Evolutionary conservation across 768 basidiomycete genomes (phyloP), one percentile per base, ranked within the genome.

Genomic region (Chiua virens): DNA sequence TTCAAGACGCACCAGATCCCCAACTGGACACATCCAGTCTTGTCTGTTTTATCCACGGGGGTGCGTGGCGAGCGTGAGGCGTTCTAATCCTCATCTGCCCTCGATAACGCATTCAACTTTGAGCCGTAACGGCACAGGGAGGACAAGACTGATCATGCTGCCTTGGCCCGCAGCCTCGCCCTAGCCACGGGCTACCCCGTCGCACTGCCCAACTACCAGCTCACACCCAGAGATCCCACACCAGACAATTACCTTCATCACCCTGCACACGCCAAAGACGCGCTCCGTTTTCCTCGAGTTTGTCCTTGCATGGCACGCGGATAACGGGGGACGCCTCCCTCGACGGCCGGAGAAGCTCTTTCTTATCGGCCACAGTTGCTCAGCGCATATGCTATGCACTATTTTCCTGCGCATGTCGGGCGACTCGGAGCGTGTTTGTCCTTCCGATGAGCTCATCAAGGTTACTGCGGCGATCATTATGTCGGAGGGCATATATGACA

Each of bases 401-500:
- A 79, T 92, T 27, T 78, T 91, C 63, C 74, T 92, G 51, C 73
- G 80, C 60, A 62, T 72, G 45, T 77, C 77, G 5, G 36, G 25
- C 28, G 51, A 51, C 9, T 37, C 36, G 21, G 56, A 52, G 39
- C 10, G 56, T 55, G 22, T 87, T 20, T 65, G 67, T 15, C 87
- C 86, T 0, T 62, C 66, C 73, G 39, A 59, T 60, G 13, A 45
- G 47, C 34, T 70, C 85, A 18, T 68, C 79, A 42, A 55, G 58
- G 47, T 72, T 78, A 41, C 77, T 79, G 75, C 75, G 46, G 85
- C 75, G 15, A 71, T 90, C 41, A 67, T 83, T 45, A 55, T 85
- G 58, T 85, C 90, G 1, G 89, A 88, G 66, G 91, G 91, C 28
- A 84, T 92, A 55, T 91, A 85, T 67, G 83, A 92, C 65, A 68